phyloP scores from a whole-genome alignment of 768 basidiomycete genomes.

The Leucocoprinus birnbaumii region DNA sequence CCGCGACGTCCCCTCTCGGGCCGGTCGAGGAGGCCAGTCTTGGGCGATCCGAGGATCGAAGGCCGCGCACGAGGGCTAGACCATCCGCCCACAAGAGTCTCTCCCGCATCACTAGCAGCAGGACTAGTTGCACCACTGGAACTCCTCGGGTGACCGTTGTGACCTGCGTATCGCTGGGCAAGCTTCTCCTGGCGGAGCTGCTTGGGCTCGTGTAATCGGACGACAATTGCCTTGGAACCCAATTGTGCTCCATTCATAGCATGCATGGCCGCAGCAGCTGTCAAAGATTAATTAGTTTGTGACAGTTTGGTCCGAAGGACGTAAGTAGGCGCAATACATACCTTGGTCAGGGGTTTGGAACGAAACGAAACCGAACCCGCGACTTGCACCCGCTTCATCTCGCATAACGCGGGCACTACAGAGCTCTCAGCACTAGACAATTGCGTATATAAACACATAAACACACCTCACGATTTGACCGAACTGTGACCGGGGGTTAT shows the following conservation, averaged over 20 bases:
- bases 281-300: constrained; percentile 1
- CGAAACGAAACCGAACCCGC: constrained; percentile 91
- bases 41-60: constrained; percentile 48
- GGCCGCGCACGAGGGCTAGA: constrained; percentile 64
- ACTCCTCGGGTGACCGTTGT: constrained; percentile 77
- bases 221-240: constrained; percentile 77
- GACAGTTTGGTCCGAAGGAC: not conserved
- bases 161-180: constrained; percentile 69
- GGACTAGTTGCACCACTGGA: constrained; percentile 86
- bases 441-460: not conserved
- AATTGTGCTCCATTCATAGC: constrained; percentile 77
- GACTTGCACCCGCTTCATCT: constrained; percentile 75
- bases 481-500: constrained; percentile 45
- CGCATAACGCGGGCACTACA: constrained; percentile 88
- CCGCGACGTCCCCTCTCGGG: constrained; percentile 70
- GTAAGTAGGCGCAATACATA: constrained; percentile 24
- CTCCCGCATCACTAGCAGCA: constrained; percentile 77
- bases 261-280: constrained; percentile 72
- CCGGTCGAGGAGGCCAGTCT: constrained; percentile 49
- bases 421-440: not conserved
- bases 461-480: constrained; percentile 83
- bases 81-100: constrained; percentile 65
- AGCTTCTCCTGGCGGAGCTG: constrained; percentile 88
- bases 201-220: constrained; percentile 88
- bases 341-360: constrained; percentile 84